Percentiles rank a stretch among this genome's conserved stretches.
Conservation (phyloP, 352 stramenopile species). For the Phytophthora pisi region DNA sequence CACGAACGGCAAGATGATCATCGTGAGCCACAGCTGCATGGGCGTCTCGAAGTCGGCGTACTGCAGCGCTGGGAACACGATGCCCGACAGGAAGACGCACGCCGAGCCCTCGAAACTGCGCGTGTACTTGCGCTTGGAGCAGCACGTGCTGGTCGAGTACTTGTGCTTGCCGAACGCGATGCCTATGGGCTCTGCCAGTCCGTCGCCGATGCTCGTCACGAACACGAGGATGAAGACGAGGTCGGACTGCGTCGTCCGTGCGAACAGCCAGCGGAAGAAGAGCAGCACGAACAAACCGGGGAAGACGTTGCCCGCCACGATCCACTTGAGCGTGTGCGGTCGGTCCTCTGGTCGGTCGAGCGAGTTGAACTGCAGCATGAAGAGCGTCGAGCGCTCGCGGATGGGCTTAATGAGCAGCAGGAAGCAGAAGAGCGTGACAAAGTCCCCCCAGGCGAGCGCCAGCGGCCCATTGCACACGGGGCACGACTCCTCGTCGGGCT, state of each 20-base stretch:
- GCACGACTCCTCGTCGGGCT: slow-evolving; percentile 56
- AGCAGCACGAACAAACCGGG: slow-evolving; percentile 84
- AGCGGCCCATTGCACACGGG: slow-evolving; percentile 55
- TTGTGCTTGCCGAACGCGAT: slow-evolving; percentile 86
- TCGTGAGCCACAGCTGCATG: slow-evolving; percentile 76
- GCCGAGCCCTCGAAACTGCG: slow-evolving; percentile 78
- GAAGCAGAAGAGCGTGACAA: slow-evolving; percentile 83
- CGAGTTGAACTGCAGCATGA: slow-evolving; percentile 91
- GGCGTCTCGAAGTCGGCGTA: slow-evolving; percentile 79
- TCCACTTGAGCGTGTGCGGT: slow-evolving; percentile 80
- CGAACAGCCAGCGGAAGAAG: slow-evolving; percentile 88
- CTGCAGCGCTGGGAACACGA: slow-evolving; percentile 85
- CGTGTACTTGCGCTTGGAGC: slow-evolving; percentile 83
- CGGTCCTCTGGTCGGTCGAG: slow-evolving; percentile 84
- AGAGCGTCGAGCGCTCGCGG: slow-evolving; percentile 77
- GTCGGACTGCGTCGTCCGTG: slow-evolving; percentile 71
- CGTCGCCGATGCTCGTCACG: slow-evolving; percentile 83
- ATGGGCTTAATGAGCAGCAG: slow-evolving; percentile 86
- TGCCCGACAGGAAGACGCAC: slow-evolving; percentile 81
- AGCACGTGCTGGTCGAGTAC: slow-evolving; percentile 81
- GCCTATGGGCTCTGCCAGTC: slow-evolving; percentile 75
- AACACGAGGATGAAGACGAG: slow-evolving; percentile 87
- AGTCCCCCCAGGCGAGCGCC: slow-evolving; percentile 81
- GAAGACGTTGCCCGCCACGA: slow-evolving; percentile 82
- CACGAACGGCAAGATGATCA: slow-evolving; percentile 83